Percentiles rank a stretch among this genome's conserved stretches.
Evolutionary conservation across 1,139 yeast genomes (phyloP).

Genomic region (Yamadazyma oceani): DNA sequence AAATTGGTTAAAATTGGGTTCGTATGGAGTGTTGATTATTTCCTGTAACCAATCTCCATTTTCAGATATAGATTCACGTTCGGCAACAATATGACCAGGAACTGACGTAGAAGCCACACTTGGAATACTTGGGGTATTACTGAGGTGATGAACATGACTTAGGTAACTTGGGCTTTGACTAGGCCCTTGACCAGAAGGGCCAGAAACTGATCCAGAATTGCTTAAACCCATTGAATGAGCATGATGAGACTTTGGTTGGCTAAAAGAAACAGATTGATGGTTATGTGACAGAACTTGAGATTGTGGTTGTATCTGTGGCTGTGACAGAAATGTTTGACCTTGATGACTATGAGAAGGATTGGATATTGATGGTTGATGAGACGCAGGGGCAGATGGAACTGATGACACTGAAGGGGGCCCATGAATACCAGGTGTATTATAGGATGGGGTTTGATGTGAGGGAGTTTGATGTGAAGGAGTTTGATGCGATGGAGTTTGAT

Average conservation of each 20-base stretch:
- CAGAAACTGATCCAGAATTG: slow-evolving; percentile 1
- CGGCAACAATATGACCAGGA: slow-evolving; percentile 3
- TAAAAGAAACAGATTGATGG: background rate
- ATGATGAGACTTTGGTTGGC: background rate
- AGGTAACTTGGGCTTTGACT: slow-evolving; percentile 4
- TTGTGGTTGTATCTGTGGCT: background rate
- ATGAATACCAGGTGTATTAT: slow-evolving; percentile 1
- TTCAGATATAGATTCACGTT: slow-evolving; percentile 14
- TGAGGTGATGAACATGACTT: slow-evolving; percentile 5
- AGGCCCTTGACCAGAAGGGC: slow-evolving; percentile 1
- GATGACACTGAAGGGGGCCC: slow-evolving; percentile 2
- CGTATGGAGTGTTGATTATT: slow-evolving; percentile 63
- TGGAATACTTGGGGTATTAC: slow-evolving; percentile 6
- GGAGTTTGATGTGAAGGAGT: slow-evolving; percentile 1
- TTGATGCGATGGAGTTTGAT: too few species aligned
- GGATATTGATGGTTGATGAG: slow-evolving; percentile 1
- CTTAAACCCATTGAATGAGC: background rate
- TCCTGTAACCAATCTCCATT: slow-evolving; percentile 67
- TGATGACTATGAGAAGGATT: background rate
- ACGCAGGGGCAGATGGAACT: slow-evolving; percentile 1
- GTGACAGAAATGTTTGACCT: too few species aligned
- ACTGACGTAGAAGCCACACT: slow-evolving; percentile 1
- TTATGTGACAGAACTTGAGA: background rate
- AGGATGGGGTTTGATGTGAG: background rate
- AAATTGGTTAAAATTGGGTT: slow-evolving; percentile 19